Conservation (phyloP, 352 stramenopile species). For the Phytophthora crassamura region DNA sequence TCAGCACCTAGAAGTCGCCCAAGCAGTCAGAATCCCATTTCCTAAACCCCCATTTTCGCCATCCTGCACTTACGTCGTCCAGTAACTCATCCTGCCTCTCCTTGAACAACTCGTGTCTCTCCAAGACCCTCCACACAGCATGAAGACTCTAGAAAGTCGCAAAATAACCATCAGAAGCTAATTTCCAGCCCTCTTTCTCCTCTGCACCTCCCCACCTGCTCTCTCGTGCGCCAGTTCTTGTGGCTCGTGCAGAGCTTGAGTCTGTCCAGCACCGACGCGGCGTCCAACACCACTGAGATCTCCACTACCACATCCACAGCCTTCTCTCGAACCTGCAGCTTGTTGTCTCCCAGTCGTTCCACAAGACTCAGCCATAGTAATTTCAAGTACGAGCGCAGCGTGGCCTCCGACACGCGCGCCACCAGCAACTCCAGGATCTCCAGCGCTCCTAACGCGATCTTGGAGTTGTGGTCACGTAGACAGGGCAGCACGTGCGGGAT, state of each 20-base stretch:
- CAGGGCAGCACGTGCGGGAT: conserved; percentile 70
- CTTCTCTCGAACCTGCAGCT: conserved; percentile 73
- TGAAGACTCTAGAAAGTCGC: conserved; percentile 55
- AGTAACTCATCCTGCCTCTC: conserved; percentile 64
- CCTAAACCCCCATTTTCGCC: neutral
- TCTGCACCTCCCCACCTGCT: conserved; percentile 56
- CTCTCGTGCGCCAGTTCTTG: conserved; percentile 87
- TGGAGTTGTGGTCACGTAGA: conserved; percentile 86
- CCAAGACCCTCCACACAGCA: conserved; percentile 69
- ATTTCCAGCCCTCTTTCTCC: neutral
- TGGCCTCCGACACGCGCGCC: conserved; percentile 46
- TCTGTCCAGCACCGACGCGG: conserved; percentile 63
- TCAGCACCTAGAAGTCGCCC: conserved; percentile 50
- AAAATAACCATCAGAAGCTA: neutral
- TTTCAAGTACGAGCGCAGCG: conserved; percentile 64
- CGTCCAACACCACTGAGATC: conserved; percentile 72
- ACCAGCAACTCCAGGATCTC: conserved; percentile 71
- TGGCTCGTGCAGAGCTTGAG: conserved; percentile 52
- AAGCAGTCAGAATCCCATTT: conserved; percentile 5
- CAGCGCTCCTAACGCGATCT: conserved; percentile 71
- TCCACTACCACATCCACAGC: conserved; percentile 75
- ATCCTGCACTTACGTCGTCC: conserved; percentile 48
- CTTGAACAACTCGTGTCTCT: conserved; percentile 56
- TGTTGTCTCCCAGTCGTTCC: conserved; percentile 83
- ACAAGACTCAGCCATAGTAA: conserved; percentile 71